Base-by-base conservation (phyloP, 2,329 filamentous ascomycete genomes). In the Phialophora tarda region DNA sequence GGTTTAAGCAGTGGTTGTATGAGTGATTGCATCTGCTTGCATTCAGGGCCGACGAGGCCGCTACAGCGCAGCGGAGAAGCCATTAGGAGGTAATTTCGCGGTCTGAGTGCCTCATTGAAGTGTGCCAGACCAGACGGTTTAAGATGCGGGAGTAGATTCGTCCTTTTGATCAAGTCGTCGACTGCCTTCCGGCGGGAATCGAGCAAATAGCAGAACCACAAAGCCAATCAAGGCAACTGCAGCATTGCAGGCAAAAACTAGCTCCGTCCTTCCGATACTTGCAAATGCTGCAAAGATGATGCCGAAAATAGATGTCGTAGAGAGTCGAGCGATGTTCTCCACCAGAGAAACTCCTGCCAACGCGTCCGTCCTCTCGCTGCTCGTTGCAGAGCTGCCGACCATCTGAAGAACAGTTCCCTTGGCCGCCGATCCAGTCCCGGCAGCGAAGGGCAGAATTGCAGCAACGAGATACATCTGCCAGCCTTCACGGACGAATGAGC, bases 321-420 rank as follows among this genome's bases (percentile, higher is more conserved):
- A 80, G 1, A 92, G 77, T 26, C 85, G 80, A 0, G 88, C 89
- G 34, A 90, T 83, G 69, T 90, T 91, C 73, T 92, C 89, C 0
- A 91, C 85, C 0, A 91, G 78, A 0, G 88, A 90, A 12, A 92
- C 87, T 0, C 87, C 88, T 47, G 88, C 87, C 2, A 92, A 78
- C 0, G 89, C 89, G 72, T 92, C 89, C 0, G 85, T 83, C 0
- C 89, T 82, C 63, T 89, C 84, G 34, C 34, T 28, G 55, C 68
- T 70, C 14, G 48, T 68, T 10, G 66, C 70, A 0, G 81, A 81
- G 1, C 85, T 81, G 0, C 87, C 80, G 53, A 88, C 88, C 88
- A 91, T 89, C 64, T 89, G 85, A 0, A 90, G 84, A 66, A 91
- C 90, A n/a, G 89, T 87, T 0, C 89, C 89, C 70, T 91, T 92